Evolutionary conservation across 495 filamentous ascomycete genomes (phyloP), one percentile per base, ranked within the genome.

Genomic region (Aspergillus kassunensis): DNA sequence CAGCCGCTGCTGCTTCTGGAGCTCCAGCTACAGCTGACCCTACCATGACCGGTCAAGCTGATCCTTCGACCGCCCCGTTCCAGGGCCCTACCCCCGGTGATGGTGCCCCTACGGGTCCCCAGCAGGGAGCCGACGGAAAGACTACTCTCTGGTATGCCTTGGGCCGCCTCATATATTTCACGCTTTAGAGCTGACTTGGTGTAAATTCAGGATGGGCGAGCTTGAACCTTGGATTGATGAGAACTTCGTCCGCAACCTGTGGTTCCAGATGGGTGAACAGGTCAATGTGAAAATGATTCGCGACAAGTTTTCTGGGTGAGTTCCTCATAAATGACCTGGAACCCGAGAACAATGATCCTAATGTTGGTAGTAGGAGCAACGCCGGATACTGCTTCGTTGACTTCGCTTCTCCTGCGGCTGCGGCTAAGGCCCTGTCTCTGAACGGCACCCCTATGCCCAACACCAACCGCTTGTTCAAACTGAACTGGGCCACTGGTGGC

Each of bases 221-320:
- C 86, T 99, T 61, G 93, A 97, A 69, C 89, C 90, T 3, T 99
- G 93, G 93, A 97, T 99, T 69, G 93, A 99, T 67, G 93, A 99
- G 73, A 95, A 88, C 67, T 99, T 97, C 72, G 88, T 99, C 59
- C 91, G 95, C 66, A 91, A 85, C 56, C 80, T 97, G 18, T 97
- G 90, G 85, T 88, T 84, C 68, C 85, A 86, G 61, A 84, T 96
- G 77, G 89, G 84, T 49, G 92, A 97, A 75, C 80, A 80, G 55
- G 93, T 99, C 61, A 97, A 97, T 62, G 93, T 99, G 50, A 99
- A 99, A 81, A 96, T 99, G 83, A 99, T 99, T 62, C 91, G 93
- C 53, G 93, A 99, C 76, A 96, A 96, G 71, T 96, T 96, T 68
- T 97, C 93, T 70, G 93, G 93, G 92, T 97, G 86, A 68, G 89